Evolutionary conservation across 2,329 filamentous ascomycete species (phyloP).

Genomic region (Alternaria gansuensis): DNA sequence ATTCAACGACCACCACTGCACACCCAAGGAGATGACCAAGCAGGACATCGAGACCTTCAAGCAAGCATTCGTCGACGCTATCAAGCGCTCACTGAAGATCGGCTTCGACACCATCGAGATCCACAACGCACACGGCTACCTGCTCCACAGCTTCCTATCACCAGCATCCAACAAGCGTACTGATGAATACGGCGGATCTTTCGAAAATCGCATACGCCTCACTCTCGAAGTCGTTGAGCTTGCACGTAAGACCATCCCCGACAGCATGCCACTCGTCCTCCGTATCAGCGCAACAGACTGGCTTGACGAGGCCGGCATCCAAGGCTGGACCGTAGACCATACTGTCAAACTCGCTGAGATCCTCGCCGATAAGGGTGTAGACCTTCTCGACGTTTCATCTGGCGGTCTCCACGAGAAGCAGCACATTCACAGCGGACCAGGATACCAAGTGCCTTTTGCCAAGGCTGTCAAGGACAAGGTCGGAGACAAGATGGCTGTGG

Average conservation of each 20-base stretch:
- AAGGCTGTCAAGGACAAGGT: constrained; percentile 75
- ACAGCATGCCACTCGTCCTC: constrained; percentile 74
- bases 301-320: constrained; percentile 68
- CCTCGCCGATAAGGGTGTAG: constrained; percentile 77
- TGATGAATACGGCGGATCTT: constrained; percentile 72
- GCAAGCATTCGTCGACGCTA: constrained; percentile 67
- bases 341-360: constrained; percentile 70
- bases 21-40: constrained; percentile 72
- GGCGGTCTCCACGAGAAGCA: constrained; percentile 74
- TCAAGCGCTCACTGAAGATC: constrained; percentile 63
- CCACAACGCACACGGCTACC: constrained; percentile 81
- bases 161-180: constrained; percentile 74
- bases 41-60: constrained; percentile 74
- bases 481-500: constrained; percentile 75
- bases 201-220: constrained; percentile 76
- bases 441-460: constrained; percentile 79
- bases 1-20: constrained; percentile 68
- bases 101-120: constrained; percentile 84
- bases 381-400: constrained; percentile 82
- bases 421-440: constrained; percentile 68
- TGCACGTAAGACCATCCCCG: constrained; percentile 69
- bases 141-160: constrained; percentile 74
- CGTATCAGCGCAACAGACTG: constrained; percentile 80
- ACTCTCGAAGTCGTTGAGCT: constrained; percentile 72
- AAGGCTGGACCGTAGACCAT: constrained; percentile 74